phyloP scores from a whole-genome alignment of 768 basidiomycete species.

The Paxillus ammoniavirescens region DNA sequence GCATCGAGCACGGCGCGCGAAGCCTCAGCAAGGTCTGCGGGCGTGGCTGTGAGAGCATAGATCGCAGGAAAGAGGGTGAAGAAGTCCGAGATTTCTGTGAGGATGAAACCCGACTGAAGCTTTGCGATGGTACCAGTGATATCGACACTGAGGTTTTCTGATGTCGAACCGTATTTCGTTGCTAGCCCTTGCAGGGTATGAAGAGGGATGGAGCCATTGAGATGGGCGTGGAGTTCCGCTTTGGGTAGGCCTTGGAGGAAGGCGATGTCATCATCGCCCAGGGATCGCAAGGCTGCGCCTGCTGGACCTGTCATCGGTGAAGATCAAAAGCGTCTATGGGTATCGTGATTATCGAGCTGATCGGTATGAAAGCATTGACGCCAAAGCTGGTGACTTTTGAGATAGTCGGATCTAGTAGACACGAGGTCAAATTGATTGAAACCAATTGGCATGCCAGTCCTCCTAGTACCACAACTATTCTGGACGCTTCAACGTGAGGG shows the following conservation, averaged over 20 bases:
- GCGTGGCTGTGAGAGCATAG: slow-evolving; percentile 71
- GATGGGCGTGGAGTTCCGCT: slow-evolving; percentile 83
- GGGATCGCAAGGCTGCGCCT: slow-evolving; percentile 50
- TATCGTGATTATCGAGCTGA: not conserved
- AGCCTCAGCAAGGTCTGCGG: slow-evolving; percentile 49
- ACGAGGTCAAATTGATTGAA: too few relatives aligned
- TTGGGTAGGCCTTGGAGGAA: slow-evolving; percentile 71
- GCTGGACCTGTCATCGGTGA: slow-evolving; percentile 29
- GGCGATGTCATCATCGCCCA: slow-evolving; percentile 46
- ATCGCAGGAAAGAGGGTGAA: slow-evolving; percentile 76
- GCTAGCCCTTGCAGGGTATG: slow-evolving; percentile 61
- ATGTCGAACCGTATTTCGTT: slow-evolving; percentile 28
- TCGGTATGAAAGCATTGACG: too few relatives aligned
- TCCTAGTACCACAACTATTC: too few relatives aligned
- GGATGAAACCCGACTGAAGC: slow-evolving; percentile 37
- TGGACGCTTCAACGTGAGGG: too few relatives aligned
- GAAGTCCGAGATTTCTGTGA: slow-evolving; percentile 67
- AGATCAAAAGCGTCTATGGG: not conserved
- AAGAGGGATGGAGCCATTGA: slow-evolving; percentile 83
- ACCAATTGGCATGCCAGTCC: too few relatives aligned
- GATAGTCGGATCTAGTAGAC: too few relatives aligned
- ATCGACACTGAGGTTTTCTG: slow-evolving; percentile 27
- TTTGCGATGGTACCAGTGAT: slow-evolving; percentile 45
- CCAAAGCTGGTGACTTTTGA: too few relatives aligned
- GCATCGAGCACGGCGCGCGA: slow-evolving; percentile 62